Evolutionary conservation across 768 basidiomycete species (phyloP).

Genomic region (Pleurotus salmoneostramineus): DNA sequence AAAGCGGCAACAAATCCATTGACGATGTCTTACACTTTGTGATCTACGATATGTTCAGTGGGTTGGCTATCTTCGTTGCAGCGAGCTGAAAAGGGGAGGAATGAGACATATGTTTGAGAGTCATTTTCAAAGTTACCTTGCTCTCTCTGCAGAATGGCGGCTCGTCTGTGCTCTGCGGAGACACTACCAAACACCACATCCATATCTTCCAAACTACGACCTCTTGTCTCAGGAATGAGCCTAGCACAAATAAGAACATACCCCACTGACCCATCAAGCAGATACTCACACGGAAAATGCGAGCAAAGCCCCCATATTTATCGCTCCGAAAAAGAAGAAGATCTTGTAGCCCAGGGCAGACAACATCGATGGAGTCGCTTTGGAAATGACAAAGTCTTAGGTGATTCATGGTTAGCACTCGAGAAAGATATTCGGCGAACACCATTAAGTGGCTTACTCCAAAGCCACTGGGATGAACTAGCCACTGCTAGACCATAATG

Average conservation of each 20-base stretch:
- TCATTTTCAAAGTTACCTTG: conserved; percentile 19
- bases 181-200: conserved; percentile 55
- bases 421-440: neutral
- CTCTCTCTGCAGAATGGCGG: conserved; percentile 45
- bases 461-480: conserved; percentile 79
- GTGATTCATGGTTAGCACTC: neutral
- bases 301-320: conserved; percentile 70
- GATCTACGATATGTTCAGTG: no score
- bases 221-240: conserved; percentile 59
- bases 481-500: conserved; percentile 77
- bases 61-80: no score
- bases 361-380: conserved; percentile 63
- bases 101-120: neutral
- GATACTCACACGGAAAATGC: conserved; percentile 55
- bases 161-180: conserved; percentile 46
- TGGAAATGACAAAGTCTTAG: conserved; percentile 69
- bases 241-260: conserved; percentile 20
- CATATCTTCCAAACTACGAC: conserved; percentile 50
- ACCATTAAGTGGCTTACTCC: conserved; percentile 42
- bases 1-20: no score
- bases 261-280: neutral
- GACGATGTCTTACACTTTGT: no score
- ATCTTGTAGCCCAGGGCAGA: conserved; percentile 66
- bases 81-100: no score
- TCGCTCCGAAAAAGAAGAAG: conserved; percentile 71